Conservation (phyloP, 2,329 filamentous ascomycete genomes). For the Penicillium occitanis region DNA sequence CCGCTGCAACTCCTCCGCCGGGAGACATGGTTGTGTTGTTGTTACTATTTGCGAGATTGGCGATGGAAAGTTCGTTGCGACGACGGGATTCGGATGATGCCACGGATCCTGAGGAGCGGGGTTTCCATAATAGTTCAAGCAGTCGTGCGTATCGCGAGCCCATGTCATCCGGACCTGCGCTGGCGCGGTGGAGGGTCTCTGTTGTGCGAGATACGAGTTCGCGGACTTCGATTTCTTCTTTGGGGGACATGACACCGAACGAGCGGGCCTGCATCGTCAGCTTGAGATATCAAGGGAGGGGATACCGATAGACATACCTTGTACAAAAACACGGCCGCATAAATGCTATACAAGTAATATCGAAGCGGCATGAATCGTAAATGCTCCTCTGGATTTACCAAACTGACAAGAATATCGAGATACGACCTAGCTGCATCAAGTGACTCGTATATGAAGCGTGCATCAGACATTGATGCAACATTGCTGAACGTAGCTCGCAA, state of each 20-base stretch:
- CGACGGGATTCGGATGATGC: slow-evolving; percentile 31
- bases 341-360: slow-evolving; percentile 62
- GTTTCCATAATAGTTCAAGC: slow-evolving; percentile 61
- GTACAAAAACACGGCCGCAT: slow-evolving; percentile 65
- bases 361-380: slow-evolving; percentile 64
- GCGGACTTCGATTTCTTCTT: slow-evolving; percentile 57
- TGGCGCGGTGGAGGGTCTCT: slow-evolving; percentile 59
- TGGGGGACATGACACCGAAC: slow-evolving; percentile 58
- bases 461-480: slow-evolving; percentile 61
- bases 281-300: neutral
- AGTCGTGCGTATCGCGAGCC: slow-evolving; percentile 62
- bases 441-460: slow-evolving; percentile 66
- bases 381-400: slow-evolving; percentile 58
- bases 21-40: neutral
- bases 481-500: slow-evolving; percentile 51
- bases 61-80: slow-evolving; percentile 33
- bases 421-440: slow-evolving; percentile 64
- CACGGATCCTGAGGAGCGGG: slow-evolving; percentile 29
- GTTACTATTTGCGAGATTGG: slow-evolving; percentile 20
- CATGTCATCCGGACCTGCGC: slow-evolving; percentile 58
- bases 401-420: slow-evolving; percentile 59
- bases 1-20: neutral
- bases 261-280: slow-evolving; percentile 49
- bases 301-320: slow-evolving; percentile 47
- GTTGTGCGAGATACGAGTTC: slow-evolving; percentile 60